Percentiles rank a stretch among this genome's conserved stretches.
Conservation (phyloP, 2,329 filamentous ascomycete genomes). For the Phialophora verrucosa region DNA sequence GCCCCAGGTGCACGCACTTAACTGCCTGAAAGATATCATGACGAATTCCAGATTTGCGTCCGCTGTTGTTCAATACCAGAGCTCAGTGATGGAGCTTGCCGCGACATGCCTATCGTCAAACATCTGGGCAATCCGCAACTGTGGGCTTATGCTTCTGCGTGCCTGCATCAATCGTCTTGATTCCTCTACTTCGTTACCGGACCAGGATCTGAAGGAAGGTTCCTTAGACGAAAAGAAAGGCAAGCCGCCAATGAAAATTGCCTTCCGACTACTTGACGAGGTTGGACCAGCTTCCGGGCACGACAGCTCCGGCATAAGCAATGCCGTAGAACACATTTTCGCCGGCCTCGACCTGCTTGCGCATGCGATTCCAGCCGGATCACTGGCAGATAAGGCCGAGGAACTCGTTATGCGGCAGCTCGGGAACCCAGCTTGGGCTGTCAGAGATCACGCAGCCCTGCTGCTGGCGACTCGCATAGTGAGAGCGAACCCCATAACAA, state of each 20-base stretch:
- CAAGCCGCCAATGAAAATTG: slow-evolving; percentile 21
- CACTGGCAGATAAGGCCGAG: slow-evolving; percentile 44
- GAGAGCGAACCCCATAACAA: background rate
- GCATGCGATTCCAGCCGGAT: slow-evolving; percentile 38
- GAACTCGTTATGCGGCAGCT: slow-evolving; percentile 47
- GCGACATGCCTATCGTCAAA: slow-evolving; percentile 78
- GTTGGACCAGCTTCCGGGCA: background rate
- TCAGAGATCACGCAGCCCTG: slow-evolving; percentile 54
- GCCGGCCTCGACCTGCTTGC: slow-evolving; percentile 54
- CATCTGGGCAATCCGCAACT: slow-evolving; percentile 94
- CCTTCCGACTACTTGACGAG: slow-evolving; percentile 26
- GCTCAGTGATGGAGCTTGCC: slow-evolving; percentile 76
- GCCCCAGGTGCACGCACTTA: slow-evolving; percentile 92
- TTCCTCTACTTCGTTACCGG: slow-evolving; percentile 14
- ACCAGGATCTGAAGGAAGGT: background rate
- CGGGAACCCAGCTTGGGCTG: slow-evolving; percentile 53
- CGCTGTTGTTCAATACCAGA: slow-evolving; percentile 74
- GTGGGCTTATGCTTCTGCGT: slow-evolving; percentile 84
- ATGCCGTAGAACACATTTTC: slow-evolving; percentile 44
- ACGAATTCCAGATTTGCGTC: slow-evolving; percentile 78
- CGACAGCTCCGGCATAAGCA: background rate
- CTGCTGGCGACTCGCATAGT: slow-evolving; percentile 27
- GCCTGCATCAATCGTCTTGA: slow-evolving; percentile 61
- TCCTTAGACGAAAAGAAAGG: background rate
- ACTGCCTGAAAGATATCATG: slow-evolving; percentile 91